These are phyloP conservation scores for Euphrasia arctica DNA, from an alignment of 305 asterid species.

Conservation along the genomic window DNA sequence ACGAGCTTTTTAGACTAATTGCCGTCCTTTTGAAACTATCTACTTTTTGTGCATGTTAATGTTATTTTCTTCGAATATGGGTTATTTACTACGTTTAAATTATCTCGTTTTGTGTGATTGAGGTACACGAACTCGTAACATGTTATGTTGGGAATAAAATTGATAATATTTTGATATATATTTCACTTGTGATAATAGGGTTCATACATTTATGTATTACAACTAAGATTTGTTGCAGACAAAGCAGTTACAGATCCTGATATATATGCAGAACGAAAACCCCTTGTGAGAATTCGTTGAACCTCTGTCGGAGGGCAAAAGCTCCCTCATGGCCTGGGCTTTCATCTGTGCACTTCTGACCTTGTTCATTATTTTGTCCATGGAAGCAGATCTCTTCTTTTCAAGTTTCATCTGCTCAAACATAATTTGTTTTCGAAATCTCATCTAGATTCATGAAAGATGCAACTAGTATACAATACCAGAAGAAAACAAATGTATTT, in stretches of 20 bases:
- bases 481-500: background rate
- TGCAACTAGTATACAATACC: too few relatives aligned
- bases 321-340: conserved; percentile 56
- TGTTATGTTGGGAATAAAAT: too few relatives aligned
- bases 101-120: too few relatives aligned
- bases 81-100: too few relatives aligned
- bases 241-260: conserved; percentile 38
- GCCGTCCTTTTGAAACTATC: too few relatives aligned
- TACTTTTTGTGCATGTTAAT: background rate
- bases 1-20: background rate
- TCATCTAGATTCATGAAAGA: too few relatives aligned
- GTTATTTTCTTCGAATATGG: background rate
- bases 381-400: conserved; percentile 63
- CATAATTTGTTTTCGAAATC: background rate
- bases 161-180: too few relatives aligned
- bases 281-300: conserved; percentile 25
- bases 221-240: conserved; percentile 25
- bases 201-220: too few relatives aligned
- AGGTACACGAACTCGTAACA: too few relatives aligned
- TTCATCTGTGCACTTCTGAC: conserved; percentile 46
- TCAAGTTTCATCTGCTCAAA: conserved; percentile 63
- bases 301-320: conserved; percentile 27
- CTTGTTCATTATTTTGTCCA: conserved; percentile 61
- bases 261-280: conserved; percentile 26
- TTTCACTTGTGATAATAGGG: too few relatives aligned